Conservation (phyloP, 2,329 filamentous ascomycete species). For the Chaetomiaceae sp. region DNA sequence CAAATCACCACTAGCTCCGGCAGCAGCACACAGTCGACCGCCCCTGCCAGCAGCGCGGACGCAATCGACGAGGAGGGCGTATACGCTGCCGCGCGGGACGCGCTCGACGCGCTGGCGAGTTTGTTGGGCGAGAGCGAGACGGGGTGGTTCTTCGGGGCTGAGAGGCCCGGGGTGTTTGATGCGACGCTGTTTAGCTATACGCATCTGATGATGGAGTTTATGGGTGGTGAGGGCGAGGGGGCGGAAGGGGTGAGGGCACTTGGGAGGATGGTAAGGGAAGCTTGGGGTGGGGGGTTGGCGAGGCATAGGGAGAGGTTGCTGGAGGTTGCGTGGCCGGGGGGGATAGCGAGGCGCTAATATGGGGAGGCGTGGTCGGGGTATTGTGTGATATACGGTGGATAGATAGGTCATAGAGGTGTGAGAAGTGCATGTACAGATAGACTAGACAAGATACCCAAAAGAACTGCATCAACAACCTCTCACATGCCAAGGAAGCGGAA, state of each 20-base stretch:
- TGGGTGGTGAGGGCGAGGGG: conserved; percentile 36
- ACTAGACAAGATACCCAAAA: too few relatives aligned
- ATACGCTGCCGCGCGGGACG: conserved; percentile 41
- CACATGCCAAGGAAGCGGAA: too few relatives aligned
- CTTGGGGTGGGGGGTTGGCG: conserved; percentile 21
- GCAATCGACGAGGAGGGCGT: conserved; percentile 32
- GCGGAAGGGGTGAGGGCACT: neutral
- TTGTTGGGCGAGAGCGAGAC: conserved; percentile 32
- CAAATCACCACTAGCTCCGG: conserved; percentile 60
- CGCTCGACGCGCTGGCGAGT: conserved; percentile 44
- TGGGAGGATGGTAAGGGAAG: conserved; percentile 17
- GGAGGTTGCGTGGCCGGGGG: conserved; percentile 27
- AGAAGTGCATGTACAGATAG: too few relatives aligned
- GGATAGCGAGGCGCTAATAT: too few relatives aligned
- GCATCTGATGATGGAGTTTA: conserved; percentile 59
- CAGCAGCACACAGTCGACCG: conserved; percentile 20
- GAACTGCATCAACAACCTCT: too few relatives aligned
- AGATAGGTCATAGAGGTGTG: neutral
- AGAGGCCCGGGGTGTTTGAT: conserved; percentile 70
- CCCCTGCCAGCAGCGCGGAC: neutral
- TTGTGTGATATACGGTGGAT: too few relatives aligned
- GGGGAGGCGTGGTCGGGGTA: neutral
- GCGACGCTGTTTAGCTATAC: conserved; percentile 88
- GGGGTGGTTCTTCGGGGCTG: conserved; percentile 47
- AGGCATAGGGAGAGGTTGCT: conserved; percentile 35